Percentiles rank a stretch among this genome's conserved stretches.
Evolutionary conservation across 2,329 filamentous ascomycete genomes (phyloP).

Genomic region (Uncinocarpus reesii): DNA sequence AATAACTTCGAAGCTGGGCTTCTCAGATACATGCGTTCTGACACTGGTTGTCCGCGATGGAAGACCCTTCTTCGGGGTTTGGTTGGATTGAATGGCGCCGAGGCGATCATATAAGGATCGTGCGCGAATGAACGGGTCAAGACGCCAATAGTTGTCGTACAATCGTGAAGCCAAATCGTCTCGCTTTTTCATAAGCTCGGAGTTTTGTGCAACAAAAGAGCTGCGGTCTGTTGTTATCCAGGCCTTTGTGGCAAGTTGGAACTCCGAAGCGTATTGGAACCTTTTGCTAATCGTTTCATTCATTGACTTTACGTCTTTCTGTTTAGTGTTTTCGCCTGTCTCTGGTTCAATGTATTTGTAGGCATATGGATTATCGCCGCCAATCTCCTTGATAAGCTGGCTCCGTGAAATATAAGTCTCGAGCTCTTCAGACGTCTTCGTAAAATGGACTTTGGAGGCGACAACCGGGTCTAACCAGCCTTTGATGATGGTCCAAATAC

Average conservation of each 20-base stretch:
- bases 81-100: slow-evolving; percentile 42
- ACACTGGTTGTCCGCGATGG: slow-evolving; percentile 8
- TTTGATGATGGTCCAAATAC: slow-evolving; percentile 91
- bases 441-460: slow-evolving; percentile 87
- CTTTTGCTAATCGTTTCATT: slow-evolving; percentile 56
- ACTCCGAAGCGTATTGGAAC: slow-evolving; percentile 56
- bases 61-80: slow-evolving; percentile 7
- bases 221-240: slow-evolving; percentile 57
- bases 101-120: slow-evolving; percentile 74
- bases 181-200: slow-evolving; percentile 47
- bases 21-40: slow-evolving; percentile 7
- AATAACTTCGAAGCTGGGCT: slow-evolving; percentile 12
- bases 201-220: slow-evolving; percentile 35
- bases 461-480: slow-evolving; percentile 97
- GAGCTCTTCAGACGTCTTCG: slow-evolving; percentile 68
- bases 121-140: slow-evolving; percentile 80
- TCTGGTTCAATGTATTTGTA: slow-evolving; percentile 73
- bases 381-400: slow-evolving; percentile 71
- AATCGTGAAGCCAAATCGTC: slow-evolving; percentile 53
- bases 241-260: slow-evolving; percentile 60
- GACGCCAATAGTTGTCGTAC: slow-evolving; percentile 68
- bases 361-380: slow-evolving; percentile 73
- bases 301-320: slow-evolving; percentile 56
- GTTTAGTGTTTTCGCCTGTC: slow-evolving; percentile 62
- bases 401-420: slow-evolving; percentile 60